These are phyloP conservation scores for Fraxinus cuspidata DNA, from an alignment of 257 asterid species.

Conservation along the genomic window DNA sequence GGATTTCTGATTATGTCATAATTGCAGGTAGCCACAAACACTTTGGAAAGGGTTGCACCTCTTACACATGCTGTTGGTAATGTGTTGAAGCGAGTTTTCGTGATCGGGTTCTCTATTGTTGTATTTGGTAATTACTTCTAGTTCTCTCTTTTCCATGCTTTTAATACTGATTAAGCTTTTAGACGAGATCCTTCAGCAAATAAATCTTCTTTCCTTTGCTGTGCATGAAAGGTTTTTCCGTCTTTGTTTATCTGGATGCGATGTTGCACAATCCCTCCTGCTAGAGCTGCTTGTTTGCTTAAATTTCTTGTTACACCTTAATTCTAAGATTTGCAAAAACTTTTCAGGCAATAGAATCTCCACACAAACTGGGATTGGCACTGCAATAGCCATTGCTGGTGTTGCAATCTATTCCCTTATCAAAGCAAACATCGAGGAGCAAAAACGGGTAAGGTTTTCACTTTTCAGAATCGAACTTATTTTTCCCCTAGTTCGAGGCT, in stretches of 20 bases:
- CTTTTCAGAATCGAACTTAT: not conserved
- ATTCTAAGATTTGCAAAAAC: slow-evolving; percentile 1
- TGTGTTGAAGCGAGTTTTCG: slow-evolving; percentile 61
- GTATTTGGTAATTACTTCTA: slow-evolving; percentile 47
- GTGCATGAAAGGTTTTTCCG: too few relatives aligned
- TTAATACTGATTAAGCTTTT: not conserved
- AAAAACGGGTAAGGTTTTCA: slow-evolving; percentile 39
- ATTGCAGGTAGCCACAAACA: slow-evolving; percentile 61
- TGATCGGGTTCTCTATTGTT: slow-evolving; percentile 62
- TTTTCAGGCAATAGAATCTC: slow-evolving; percentile 58
- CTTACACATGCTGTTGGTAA: slow-evolving; percentile 67
- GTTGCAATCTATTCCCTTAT: slow-evolving; percentile 62
- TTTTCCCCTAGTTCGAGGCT: not conserved
- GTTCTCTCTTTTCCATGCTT: not conserved
- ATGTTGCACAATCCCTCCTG: not conserved
- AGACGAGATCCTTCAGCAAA: not conserved
- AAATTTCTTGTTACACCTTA: not conserved
- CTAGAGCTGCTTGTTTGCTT: not conserved
- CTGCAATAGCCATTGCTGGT: slow-evolving; percentile 64
- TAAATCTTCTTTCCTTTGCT: not conserved
- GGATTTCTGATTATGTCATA: too few relatives aligned
- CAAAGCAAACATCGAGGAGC: slow-evolving; percentile 61
- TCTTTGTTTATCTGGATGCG: not conserved
- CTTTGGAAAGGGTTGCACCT: slow-evolving; percentile 63
- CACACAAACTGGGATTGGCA: slow-evolving; percentile 66